phyloP scores from a whole-genome alignment of 768 basidiomycete species.

The Coprinopsis cinerea region DNA sequence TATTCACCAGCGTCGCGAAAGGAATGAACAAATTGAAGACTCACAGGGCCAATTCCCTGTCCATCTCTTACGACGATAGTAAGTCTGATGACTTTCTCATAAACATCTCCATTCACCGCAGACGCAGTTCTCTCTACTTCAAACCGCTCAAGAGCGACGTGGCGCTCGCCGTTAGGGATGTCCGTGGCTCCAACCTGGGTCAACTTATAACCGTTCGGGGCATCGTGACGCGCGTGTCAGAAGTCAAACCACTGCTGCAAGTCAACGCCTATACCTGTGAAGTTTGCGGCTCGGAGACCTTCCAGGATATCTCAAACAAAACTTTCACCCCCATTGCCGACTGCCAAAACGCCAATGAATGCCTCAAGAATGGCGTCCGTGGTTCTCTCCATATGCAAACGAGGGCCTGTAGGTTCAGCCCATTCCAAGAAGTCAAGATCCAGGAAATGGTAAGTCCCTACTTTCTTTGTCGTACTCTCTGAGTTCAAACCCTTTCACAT shows the following conservation, averaged over 20 bases:
- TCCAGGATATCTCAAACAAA: constrained; percentile 93
- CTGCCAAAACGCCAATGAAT: constrained; percentile 83
- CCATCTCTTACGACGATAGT: constrained; percentile 94
- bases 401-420: constrained; percentile 91
- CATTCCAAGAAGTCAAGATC: constrained; percentile 98
- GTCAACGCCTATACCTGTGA: constrained; percentile 99
- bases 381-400: constrained; percentile 98
- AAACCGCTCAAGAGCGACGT: constrained; percentile 72
- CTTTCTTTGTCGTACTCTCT: not conserved
- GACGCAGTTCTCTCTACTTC: constrained; percentile 85
- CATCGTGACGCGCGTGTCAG: constrained; percentile 96
- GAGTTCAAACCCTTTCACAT: constrained; percentile 8
- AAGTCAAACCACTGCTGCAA: constrained; percentile 95
- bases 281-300: constrained; percentile 95
- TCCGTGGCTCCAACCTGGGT: constrained; percentile 82
- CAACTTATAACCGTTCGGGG: constrained; percentile 93
- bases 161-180: constrained; percentile 86
- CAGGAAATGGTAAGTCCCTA: constrained; percentile 85
- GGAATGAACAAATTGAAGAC: constrained; percentile 77
- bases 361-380: constrained; percentile 78
- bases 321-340: constrained; percentile 85
- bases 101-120: constrained; percentile 13
- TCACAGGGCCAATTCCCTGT: constrained; percentile 79
- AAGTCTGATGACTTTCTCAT: constrained; percentile 30
- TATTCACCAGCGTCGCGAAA: constrained; percentile 85